These are phyloP conservation scores for Gnaphalium uliginosum DNA, from an alignment of 129 eudicot genomes.

Conservation along the genomic window DNA sequence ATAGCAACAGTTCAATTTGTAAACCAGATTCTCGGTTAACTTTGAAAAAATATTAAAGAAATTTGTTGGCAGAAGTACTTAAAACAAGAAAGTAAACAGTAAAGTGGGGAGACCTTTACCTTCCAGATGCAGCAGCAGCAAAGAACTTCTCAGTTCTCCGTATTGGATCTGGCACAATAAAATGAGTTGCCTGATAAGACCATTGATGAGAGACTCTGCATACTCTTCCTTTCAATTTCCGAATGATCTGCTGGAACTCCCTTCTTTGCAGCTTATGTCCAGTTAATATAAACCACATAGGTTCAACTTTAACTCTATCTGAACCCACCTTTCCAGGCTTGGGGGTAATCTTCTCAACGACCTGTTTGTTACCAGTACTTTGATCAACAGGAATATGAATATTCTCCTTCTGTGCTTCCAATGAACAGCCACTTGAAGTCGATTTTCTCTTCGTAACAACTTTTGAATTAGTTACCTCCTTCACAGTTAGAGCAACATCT, in stretches of 20 bases:
- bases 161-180: conserved; percentile 84
- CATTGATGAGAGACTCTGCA: conserved; percentile 93
- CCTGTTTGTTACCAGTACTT: conserved; percentile 32
- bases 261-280: conserved; percentile 82
- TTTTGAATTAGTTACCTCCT: conserved; percentile 5
- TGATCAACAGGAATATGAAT: conserved; percentile 25
- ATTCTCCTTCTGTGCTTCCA: conserved; percentile 70
- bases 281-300: conserved; percentile 75
- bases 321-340: background rate
- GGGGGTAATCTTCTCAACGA: conserved; percentile 22
- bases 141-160: conserved; percentile 88
- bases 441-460: conserved; percentile 23
- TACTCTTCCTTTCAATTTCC: conserved; percentile 63
- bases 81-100: background rate
- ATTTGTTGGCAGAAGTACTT: background rate
- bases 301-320: conserved; percentile 33
- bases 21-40: background rate
- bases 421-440: conserved; percentile 4
- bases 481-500: conserved; percentile 25
- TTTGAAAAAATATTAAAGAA: background rate
- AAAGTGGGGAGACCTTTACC: conserved; percentile 36
- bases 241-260: conserved; percentile 80
- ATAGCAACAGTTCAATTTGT: background rate
- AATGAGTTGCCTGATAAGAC: conserved; percentile 99
- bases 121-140: conserved; percentile 99